Conservation (phyloP, 306 rosid genomes). For the Gleditsia sinensis region DNA sequence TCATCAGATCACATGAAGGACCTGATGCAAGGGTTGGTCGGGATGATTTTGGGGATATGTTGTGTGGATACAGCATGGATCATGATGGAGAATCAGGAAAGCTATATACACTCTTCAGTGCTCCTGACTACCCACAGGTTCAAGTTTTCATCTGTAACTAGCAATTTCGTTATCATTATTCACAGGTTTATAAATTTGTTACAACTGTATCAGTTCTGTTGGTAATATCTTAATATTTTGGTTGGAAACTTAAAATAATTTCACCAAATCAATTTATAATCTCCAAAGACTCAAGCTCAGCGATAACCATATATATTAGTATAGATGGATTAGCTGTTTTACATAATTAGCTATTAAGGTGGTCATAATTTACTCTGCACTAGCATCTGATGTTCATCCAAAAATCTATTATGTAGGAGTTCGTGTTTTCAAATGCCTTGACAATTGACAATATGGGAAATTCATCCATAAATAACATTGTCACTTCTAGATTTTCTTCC, state of each 20-base stretch:
- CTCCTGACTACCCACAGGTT: constrained; percentile 90
- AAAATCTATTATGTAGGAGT: constrained; percentile 16
- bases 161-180: constrained; percentile 21
- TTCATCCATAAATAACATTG: not conserved
- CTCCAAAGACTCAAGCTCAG: constrained; percentile 21
- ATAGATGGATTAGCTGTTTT: constrained; percentile 10
- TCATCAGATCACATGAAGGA: constrained; percentile 94
- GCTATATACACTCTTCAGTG: constrained; percentile 82
- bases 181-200: constrained; percentile 23
- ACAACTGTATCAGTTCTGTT: constrained; percentile 3
- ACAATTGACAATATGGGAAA: constrained; percentile 14
- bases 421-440: constrained; percentile 13
- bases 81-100: constrained; percentile 81
- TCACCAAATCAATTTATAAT: constrained; percentile 26
- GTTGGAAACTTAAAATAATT: constrained; percentile 1
- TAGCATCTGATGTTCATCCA: constrained; percentile 1
- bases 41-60: constrained; percentile 75
- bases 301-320: not conserved
- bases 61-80: constrained; percentile 78
- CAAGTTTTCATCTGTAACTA: constrained; percentile 26
- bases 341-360: constrained; percentile 6
- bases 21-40: constrained; percentile 80
- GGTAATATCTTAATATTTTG: not conserved
- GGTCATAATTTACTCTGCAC: not conserved
- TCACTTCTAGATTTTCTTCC: not conserved